Conservation (phyloP, 208 protist genomes). For the Wallacemonas rigidus region DNA sequence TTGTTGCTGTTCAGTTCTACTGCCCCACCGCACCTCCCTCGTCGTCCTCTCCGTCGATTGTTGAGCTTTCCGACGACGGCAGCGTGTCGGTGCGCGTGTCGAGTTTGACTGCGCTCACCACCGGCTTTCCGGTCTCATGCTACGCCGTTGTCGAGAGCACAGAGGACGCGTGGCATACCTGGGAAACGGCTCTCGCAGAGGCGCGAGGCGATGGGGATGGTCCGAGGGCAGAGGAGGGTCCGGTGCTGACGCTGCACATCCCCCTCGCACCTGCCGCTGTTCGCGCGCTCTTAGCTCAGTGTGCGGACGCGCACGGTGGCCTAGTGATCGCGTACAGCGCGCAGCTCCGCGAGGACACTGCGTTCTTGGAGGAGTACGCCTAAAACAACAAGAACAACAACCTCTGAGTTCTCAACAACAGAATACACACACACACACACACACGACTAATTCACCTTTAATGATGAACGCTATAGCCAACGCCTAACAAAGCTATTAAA, state of each 20-base stretch:
- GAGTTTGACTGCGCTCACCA: constrained; percentile 38
- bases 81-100: constrained; percentile 22
- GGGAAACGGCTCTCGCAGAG: too few relatives aligned
- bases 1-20: constrained; percentile 69
- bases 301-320: neutral
- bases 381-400: neutral
- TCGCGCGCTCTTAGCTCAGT: constrained; percentile 20
- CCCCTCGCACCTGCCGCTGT: constrained; percentile 49
- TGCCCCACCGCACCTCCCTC: neutral
- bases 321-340: constrained; percentile 69
- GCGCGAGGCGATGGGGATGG: neutral
- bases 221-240: neutral
- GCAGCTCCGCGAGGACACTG: constrained; percentile 48
- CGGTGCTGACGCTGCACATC: constrained; percentile 23
- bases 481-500: too few relatives aligned
- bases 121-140: constrained; percentile 72
- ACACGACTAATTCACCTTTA: neutral
- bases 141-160: constrained; percentile 82
- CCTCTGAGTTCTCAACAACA: too few relatives aligned
- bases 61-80: neutral
- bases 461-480: too few relatives aligned
- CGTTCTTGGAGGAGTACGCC: constrained; percentile 47
- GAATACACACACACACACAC: neutral
- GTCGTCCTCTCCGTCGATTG: neutral
- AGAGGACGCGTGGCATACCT: constrained; percentile 46